Percentiles rank a stretch among this genome's conserved stretches.
These are phyloP conservation scores for Myrmaecium sp. DNA, from an alignment of 2,329 filamentous ascomycete genomes.

Conservation along the genomic window DNA sequence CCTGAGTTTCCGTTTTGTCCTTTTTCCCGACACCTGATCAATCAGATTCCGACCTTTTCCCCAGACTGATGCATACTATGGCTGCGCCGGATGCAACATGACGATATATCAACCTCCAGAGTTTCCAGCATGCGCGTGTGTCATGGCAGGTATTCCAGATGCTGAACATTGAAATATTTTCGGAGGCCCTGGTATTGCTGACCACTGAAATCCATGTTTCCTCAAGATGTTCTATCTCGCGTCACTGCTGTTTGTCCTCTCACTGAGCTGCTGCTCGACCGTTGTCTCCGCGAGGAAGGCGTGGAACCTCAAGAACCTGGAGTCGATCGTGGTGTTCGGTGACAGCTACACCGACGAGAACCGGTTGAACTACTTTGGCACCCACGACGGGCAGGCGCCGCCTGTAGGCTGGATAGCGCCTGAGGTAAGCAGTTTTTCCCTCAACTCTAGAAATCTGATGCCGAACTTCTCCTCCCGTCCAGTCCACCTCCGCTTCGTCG, in stretches of 20 bases:
- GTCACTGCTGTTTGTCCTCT: neutral
- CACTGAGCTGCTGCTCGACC: neutral
- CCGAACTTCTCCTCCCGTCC: neutral
- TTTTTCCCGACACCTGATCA: too few species aligned
- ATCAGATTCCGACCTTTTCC: too few species aligned
- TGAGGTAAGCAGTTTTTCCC: slow-evolving; percentile 16
- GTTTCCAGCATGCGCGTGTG: too few species aligned
- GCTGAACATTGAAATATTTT: too few species aligned
- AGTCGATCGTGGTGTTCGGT: slow-evolving; percentile 52
- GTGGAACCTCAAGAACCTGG: slow-evolving; percentile 33
- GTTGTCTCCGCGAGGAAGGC: slow-evolving; percentile 3
- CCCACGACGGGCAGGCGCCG: slow-evolving; percentile 38
- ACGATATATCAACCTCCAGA: too few species aligned
- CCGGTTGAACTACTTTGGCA: slow-evolving; percentile 45
- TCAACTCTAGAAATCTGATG: neutral
- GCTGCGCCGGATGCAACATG: too few species aligned
- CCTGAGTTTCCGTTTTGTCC: too few species aligned
- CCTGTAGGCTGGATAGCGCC: slow-evolving; percentile 41
- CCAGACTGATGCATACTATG: too few species aligned
- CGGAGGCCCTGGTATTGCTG: too few species aligned
- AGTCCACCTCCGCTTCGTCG: slow-evolving; percentile 37
- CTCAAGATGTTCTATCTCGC: neutral
- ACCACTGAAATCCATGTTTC: too few species aligned
- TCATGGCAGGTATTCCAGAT: too few species aligned
- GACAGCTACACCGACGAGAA: slow-evolving; percentile 65